Evolutionary conservation across 805 yeast species (phyloP), one percentile per base, ranked within the genome.

Genomic region (Crinitomyces ghanaensis): DNA sequence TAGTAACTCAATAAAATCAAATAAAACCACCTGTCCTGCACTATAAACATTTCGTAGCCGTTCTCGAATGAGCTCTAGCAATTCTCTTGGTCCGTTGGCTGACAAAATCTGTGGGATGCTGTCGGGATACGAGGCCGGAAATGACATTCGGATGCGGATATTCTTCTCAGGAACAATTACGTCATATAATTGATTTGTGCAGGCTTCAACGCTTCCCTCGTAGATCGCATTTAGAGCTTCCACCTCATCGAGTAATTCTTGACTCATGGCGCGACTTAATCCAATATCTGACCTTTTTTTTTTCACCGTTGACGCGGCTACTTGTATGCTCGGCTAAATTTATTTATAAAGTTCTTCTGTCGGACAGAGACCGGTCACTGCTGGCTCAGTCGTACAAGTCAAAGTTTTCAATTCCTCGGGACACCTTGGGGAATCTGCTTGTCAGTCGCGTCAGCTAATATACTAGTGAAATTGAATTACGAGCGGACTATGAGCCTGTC

Each of bases 171-270:
- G 72, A 0, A 94, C 84, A 1, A 72, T 55, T 17, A 58, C 57
- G 9, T 78, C 60, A 28, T 68, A 68, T 5, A 70, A 56, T 6
- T 59, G 50, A 1, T 46, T 40, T 4, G 56, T 44, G 35, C 45
- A 41, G 23, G 43, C 39, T 17, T 44, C 54, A 22, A 74, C 51
- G 26, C 72, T 63, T 11, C 66, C 80, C 1, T 94, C 95, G 49
- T 73, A 88, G 8, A 91, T 88, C 3, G 95, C 91, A 36, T 82
- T 79, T 7, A 88, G 74, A 8, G 95, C 88, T 25, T 70, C 74
- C 13, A 83, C 56, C 49, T 88, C 98, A 35, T 83, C 91, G 14
- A 50, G 50, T 5, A 79, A 57, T 21, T 75, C 79, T n/a, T n/a
- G n/a, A n/a, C n/a, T n/a, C n/a, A n/a, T n/a, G n/a, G n/a, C n/a